Percentiles rank a stretch among this genome's conserved stretches.
phyloP scores from a whole-genome alignment of 2,329 filamentous ascomycete species.

The Parascedosporium putredinis region DNA sequence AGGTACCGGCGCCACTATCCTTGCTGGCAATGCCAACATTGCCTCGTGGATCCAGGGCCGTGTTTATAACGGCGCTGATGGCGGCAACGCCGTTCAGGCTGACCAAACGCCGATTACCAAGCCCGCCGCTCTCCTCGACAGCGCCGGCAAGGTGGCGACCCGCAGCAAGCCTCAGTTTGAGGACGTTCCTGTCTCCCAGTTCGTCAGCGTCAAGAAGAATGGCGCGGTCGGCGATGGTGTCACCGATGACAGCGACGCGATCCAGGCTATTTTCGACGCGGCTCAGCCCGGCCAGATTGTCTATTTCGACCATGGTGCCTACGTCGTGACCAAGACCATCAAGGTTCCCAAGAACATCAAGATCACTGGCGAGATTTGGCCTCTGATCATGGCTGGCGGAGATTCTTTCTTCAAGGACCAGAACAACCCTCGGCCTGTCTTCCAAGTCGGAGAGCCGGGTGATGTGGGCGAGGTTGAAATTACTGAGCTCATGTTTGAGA shows the following conservation, averaged over 20 bases:
- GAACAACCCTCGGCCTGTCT: constrained; percentile 68
- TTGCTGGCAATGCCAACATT: constrained; percentile 61
- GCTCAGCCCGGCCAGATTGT: constrained; percentile 54
- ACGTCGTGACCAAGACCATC: constrained; percentile 60
- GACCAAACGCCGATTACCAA: constrained; percentile 44
- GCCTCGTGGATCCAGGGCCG: constrained; percentile 71
- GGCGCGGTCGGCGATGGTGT: constrained; percentile 82
- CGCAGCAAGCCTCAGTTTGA: constrained; percentile 87
- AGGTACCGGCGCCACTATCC: constrained; percentile 46
- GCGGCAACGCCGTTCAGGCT: constrained; percentile 48
- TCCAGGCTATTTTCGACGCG: constrained; percentile 67
- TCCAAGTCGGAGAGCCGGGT: constrained; percentile 70
- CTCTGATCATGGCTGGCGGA: constrained; percentile 76
- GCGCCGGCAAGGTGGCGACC: constrained; percentile 61
- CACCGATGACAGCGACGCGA: constrained; percentile 77
- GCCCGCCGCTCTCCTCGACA: constrained; percentile 54
- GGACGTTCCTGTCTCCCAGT: constrained; percentile 51
- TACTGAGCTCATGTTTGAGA: constrained; percentile 77
- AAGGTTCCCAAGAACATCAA: constrained; percentile 68
- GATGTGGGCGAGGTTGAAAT: constrained; percentile 78
- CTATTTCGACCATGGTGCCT: constrained; percentile 67
- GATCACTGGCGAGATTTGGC: constrained; percentile 88
- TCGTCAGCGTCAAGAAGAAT: constrained; percentile 71
- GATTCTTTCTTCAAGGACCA: constrained; percentile 59
- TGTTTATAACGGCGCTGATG: constrained; percentile 44